These are phyloP conservation scores for Echinochloa phyllopogon DNA, from an alignment of 176 grass and related monocot genomes.

Conservation along the genomic window DNA sequence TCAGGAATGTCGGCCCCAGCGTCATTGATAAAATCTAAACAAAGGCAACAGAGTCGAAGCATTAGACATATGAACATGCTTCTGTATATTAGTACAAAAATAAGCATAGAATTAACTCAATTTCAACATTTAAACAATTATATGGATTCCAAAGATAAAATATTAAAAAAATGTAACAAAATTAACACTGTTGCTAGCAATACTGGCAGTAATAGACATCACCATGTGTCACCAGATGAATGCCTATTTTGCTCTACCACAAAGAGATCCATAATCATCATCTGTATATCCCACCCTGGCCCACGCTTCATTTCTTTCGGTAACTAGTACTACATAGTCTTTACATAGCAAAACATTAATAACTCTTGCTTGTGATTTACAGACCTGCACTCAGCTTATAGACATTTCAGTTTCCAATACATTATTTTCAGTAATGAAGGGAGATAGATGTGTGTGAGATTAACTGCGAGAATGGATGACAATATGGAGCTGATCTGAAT, in stretches of 20 bases:
- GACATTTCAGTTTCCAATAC: neutral
- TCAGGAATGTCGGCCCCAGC: conserved; percentile 78
- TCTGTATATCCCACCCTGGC: conserved; percentile 8
- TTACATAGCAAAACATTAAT: conserved; percentile 6
- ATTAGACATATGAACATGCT: conserved; percentile 14
- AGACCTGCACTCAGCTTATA: neutral
- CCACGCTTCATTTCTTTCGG: neutral
- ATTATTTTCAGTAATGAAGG: neutral
- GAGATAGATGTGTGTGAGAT: neutral
- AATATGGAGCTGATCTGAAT: neutral
- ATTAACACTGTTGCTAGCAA: neutral
- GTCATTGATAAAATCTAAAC: conserved; percentile 91
- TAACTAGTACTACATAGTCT: neutral
- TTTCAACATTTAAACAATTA: conserved; percentile 7
- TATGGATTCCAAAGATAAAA: neutral
- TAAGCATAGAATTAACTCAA: neutral
- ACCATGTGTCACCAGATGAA: neutral
- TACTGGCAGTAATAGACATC: conserved; percentile 10
- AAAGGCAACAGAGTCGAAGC: conserved; percentile 32
- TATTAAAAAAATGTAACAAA: neutral
- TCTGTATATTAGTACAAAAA: conserved; percentile 19
- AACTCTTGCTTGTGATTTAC: neutral
- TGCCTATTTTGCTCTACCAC: neutral
- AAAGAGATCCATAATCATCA: neutral
- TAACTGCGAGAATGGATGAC: neutral